Evolutionary conservation across 805 yeast species (phyloP), one percentile per base, ranked within the genome.

Genomic region (Debaryomyces prosopidis): DNA sequence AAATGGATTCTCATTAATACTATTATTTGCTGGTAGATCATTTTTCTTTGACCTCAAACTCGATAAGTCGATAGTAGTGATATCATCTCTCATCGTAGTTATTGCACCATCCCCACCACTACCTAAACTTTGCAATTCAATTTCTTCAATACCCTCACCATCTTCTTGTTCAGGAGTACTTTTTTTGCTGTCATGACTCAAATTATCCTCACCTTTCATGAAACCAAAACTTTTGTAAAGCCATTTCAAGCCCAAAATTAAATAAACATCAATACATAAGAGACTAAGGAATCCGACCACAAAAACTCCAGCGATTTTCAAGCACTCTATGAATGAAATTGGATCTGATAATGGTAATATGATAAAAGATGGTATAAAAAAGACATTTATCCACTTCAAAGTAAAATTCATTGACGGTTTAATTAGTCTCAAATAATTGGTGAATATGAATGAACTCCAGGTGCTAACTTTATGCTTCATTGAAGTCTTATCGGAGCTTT

Each of bases 311-410:
- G 87, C 88, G 31, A 87, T 87, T 42, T 82, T 82, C 53, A 84
- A 69, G 9, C 88, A 87, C 53, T 87, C 92, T 17, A 75, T 77
- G 36, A 82, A 83, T 14, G 83, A 70, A 39, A 87, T 82, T 48
- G 77, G 77, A n/a, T 78, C 76, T 10, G 88, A 77, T 43, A 86
- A 70, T 0, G 92, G 92, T 28, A 87, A 71, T 0, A 84, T 77
- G 31, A 87, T 80, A 57, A 87, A 87, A 0, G 90, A 82, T 1
- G 94, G 92, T 0, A 88, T 81, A 70, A 87, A 87, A 58, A 83
- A 85, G 5, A 85, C 76, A 59, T 84, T 85, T 65, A 87, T 87
- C 92, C 94, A 87, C 44, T 85, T 73, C 40, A 87, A 69, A 1
- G 85, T 72, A 60, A 85, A 84, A 49, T 85, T 85, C 67, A 79